These are phyloP conservation scores for Cardamine chenopodiifolia DNA, from an alignment of 345 rosid genomes.

Conservation along the genomic window DNA sequence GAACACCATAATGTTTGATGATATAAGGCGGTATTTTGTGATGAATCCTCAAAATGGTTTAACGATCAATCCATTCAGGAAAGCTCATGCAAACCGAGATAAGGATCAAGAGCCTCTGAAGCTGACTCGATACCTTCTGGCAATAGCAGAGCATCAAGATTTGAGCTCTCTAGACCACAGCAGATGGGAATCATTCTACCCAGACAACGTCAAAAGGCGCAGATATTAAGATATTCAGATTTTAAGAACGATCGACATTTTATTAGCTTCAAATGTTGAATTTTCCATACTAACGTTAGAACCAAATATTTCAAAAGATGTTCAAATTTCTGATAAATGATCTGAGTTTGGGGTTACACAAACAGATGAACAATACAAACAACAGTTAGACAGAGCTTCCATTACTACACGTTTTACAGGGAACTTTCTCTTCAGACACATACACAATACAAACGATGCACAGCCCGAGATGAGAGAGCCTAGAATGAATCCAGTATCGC, in stretches of 20 bases:
- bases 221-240: conserved; percentile 34
- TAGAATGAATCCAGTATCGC: conserved; percentile 9
- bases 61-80: conserved; percentile 76
- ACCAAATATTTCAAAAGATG: background rate
- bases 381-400: background rate
- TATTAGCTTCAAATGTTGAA: background rate
- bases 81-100: conserved; percentile 86
- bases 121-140: conserved; percentile 83
- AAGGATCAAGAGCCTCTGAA: conserved; percentile 83
- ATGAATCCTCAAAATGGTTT: conserved; percentile 96
- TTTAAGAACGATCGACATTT: background rate
- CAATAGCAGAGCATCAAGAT: conserved; percentile 84
- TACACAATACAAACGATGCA: background rate
- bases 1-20: conserved; percentile 99
- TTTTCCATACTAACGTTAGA: background rate
- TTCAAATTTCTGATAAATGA: conserved; percentile 5
- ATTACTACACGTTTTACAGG: conserved; percentile 16
- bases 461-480: conserved; percentile 11
- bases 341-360: conserved; percentile 11
- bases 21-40: conserved; percentile 81
- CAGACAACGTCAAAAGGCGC: conserved; percentile 70
- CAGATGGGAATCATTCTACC: conserved; percentile 70
- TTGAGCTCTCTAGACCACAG: conserved; percentile 71
- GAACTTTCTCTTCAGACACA: conserved; percentile 1
- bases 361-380: conserved; percentile 8